Evolutionary conservation across 2,329 filamentous ascomycete genomes (phyloP).

Genomic region (Lachnellula subtilissima): DNA sequence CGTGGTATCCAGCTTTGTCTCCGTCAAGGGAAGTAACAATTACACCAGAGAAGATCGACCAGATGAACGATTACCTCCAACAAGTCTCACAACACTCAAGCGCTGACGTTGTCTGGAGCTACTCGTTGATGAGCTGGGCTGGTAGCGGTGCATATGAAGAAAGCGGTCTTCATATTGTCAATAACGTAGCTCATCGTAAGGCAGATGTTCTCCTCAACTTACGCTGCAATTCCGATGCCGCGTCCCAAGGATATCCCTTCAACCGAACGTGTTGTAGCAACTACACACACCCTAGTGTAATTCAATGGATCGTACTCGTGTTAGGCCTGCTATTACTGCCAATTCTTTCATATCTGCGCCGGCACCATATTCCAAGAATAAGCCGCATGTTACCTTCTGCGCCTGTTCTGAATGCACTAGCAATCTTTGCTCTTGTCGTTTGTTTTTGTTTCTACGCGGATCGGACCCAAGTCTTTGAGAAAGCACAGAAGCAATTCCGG

Average conservation of each 20-base stretch:
- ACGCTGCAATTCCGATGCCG: conserved; percentile 48
- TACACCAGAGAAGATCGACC: conserved; percentile 42
- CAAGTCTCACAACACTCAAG: conserved; percentile 37
- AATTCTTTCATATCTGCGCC: conserved; percentile 18
- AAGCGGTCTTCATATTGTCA: conserved; percentile 45
- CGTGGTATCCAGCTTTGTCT: conserved; percentile 27
- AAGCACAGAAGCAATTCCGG: conserved; percentile 44
- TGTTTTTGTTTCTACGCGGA: conserved; percentile 50
- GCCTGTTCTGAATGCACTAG: conserved; percentile 19
- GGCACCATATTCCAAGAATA: conserved; percentile 11
- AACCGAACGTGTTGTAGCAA: conserved; percentile 49
- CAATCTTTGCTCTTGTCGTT: conserved; percentile 19
- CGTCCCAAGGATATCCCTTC: conserved; percentile 38
- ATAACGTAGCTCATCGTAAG: conserved; percentile 42
- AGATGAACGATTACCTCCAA: conserved; percentile 49
- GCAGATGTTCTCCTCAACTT: conserved; percentile 46
- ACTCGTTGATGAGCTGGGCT: conserved; percentile 42
- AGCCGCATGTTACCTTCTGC: conserved; percentile 16
- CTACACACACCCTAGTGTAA: conserved; percentile 35
- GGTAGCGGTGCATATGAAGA: conserved; percentile 37
- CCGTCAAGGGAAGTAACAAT: conserved; percentile 38
- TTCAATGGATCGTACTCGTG: conserved; percentile 35
- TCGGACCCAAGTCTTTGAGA: conserved; percentile 48
- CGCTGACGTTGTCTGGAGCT: conserved; percentile 46
- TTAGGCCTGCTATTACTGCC: conserved; percentile 30